A percentile compares a stretch with the other conserved stretches of the same genome.
Evolutionary conservation across 106 monocot species (phyloP).

Genomic region (Chionographis japonica): DNA sequence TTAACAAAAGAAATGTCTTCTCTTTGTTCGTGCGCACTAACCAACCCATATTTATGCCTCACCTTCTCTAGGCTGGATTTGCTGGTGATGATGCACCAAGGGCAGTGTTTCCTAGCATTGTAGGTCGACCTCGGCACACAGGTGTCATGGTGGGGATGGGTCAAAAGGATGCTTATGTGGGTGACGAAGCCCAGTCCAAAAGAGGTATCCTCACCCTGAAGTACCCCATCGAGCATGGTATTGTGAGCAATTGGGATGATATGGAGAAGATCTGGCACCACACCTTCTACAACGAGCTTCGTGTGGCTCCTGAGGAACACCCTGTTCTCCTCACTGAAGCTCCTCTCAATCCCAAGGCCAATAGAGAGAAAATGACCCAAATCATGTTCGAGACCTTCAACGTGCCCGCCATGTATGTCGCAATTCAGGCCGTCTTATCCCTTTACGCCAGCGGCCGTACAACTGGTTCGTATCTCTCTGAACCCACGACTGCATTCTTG

Average conservation of each 20-base stretch:
- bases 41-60: neutral
- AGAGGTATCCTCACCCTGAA: slow-evolving; percentile 24
- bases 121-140: slow-evolving; percentile 17
- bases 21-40: neutral
- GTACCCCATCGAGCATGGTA: slow-evolving; percentile 23
- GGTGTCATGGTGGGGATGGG: slow-evolving; percentile 20
- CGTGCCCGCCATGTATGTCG: slow-evolving; percentile 19
- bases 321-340: slow-evolving; percentile 20
- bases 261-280: slow-evolving; percentile 33
- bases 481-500: neutral
- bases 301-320: slow-evolving; percentile 25
- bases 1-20: neutral
- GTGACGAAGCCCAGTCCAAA: slow-evolving; percentile 27
- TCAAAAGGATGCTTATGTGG: slow-evolving; percentile 23
- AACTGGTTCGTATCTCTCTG: slow-evolving; percentile 8
- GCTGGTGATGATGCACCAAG: slow-evolving; percentile 35
- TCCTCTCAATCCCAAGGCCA: slow-evolving; percentile 22
- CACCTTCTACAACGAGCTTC: slow-evolving; percentile 30
- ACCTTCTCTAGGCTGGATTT: slow-evolving; percentile 17
- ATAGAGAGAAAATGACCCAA: slow-evolving; percentile 25
- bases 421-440: slow-evolving; percentile 17
- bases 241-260: slow-evolving; percentile 36
- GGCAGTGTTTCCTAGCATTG: slow-evolving; percentile 29
- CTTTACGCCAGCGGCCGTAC: slow-evolving; percentile 24
- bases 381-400: slow-evolving; percentile 26